Percentiles rank a stretch among this genome's conserved stretches.
These are phyloP conservation scores for Pelagomonas calceolata DNA, from an alignment of 108 stramenopile genomes.

Conservation along the genomic window DNA sequence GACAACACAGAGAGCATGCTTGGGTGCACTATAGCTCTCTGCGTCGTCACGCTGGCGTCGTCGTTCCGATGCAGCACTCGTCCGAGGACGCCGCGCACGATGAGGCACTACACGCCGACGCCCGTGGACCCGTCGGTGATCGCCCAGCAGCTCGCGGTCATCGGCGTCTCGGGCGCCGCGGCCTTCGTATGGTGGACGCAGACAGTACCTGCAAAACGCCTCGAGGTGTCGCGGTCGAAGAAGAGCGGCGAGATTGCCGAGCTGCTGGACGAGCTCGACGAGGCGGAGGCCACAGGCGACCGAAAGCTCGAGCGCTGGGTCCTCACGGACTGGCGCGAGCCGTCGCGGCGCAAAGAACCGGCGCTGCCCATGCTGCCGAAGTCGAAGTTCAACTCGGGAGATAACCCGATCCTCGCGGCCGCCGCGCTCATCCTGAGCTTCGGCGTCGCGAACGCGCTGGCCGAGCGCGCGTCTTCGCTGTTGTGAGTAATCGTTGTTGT, in stretches of 20 bases:
- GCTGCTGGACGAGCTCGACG: background rate
- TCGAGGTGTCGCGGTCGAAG: background rate
- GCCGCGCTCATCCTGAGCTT: background rate
- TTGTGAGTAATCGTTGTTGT: too few relatives aligned
- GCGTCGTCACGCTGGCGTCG: too few relatives aligned
- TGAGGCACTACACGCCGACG: background rate
- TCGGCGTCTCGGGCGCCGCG: background rate
- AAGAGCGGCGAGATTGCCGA: too few relatives aligned
- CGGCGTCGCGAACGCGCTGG: too few relatives aligned
- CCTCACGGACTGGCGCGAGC: background rate
- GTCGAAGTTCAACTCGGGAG: background rate
- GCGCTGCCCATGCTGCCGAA: slow-evolving; percentile 1
- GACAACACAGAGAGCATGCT: too few relatives aligned
- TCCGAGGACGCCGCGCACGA: too few relatives aligned
- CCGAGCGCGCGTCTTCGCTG: too few relatives aligned
- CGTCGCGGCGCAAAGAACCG: background rate
- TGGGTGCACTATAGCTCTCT: too few relatives aligned
- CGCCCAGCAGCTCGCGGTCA: background rate
- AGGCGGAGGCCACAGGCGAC: background rate
- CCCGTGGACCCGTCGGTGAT: background rate
- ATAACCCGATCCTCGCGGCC: background rate
- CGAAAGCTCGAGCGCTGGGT: background rate
- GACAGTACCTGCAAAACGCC: background rate
- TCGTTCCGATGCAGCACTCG: too few relatives aligned
- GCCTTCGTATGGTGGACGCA: too few relatives aligned